Percentiles rank a stretch among this genome's conserved stretches.
Evolutionary conservation across 129 eudicot species (phyloP).

Genomic region (Gnaphalium uliginosum): DNA sequence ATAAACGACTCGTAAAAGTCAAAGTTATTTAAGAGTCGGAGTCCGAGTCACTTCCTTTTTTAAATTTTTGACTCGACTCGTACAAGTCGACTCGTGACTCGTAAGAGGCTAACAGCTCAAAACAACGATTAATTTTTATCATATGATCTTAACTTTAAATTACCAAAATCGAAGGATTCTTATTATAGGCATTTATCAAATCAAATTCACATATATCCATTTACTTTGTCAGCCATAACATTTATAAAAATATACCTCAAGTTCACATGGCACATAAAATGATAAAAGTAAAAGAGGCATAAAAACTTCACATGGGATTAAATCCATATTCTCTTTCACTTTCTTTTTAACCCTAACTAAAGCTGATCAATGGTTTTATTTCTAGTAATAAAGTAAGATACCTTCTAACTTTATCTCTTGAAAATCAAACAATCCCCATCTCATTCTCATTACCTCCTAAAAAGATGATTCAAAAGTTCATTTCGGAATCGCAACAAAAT

Average conservation of each 20-base stretch:
- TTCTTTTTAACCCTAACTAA: conserved; percentile 2
- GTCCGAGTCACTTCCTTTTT: too few relatives aligned
- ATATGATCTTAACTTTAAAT: background rate
- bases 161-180: background rate
- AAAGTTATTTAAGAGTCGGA: too few relatives aligned
- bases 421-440: background rate
- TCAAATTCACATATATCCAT: background rate
- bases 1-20: too few relatives aligned
- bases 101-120: too few relatives aligned
- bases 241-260: background rate
- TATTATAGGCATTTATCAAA: background rate
- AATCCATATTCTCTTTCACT: background rate
- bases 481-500: background rate
- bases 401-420: background rate
- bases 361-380: background rate
- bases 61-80: too few relatives aligned
- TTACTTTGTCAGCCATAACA: background rate
- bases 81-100: too few relatives aligned
- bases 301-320: conserved; percentile 10
- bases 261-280: conserved; percentile 1
- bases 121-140: background rate
- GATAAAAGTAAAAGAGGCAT: background rate
- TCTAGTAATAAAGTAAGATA: background rate
- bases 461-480: background rate
- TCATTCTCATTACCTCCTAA: background rate